Conservation (phyloP, 371 early-diverging fungal genomes). For the Choanephora cucurbitarum region DNA sequence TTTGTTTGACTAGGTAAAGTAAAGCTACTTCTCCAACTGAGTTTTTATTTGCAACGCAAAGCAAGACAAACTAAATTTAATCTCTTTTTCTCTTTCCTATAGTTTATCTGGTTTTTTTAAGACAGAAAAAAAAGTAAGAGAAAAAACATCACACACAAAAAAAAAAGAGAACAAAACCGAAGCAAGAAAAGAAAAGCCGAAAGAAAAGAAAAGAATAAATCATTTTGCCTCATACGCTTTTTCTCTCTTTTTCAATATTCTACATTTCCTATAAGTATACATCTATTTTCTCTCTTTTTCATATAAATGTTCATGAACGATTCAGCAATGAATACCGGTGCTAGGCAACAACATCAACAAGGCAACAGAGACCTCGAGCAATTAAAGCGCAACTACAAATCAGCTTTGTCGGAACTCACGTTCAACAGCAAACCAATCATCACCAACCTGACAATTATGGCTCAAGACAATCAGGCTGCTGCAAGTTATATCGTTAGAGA, state of each 20-base stretch:
- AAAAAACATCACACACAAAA: not conserved
- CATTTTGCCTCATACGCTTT: conserved; percentile 5
- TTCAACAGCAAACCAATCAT: conserved; percentile 93
- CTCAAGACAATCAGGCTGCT: conserved; percentile 69
- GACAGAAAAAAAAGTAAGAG: not conserved
- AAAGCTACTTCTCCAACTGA: too few relatives aligned
- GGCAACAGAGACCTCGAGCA: conserved; percentile 32
- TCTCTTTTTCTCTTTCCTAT: not conserved
- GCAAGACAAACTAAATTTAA: not conserved
- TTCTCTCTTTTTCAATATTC: not conserved
- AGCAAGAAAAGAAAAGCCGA: not conserved
- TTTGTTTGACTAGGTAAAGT: not conserved
- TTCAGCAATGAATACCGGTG: conserved; percentile 22
- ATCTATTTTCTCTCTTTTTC: conserved; percentile 1
- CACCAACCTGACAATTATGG: conserved; percentile 82
- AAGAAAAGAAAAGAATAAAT: conserved; percentile 5
- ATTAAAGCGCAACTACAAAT: conserved; percentile 36
- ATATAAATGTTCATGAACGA: conserved; percentile 29
- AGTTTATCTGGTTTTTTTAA: not conserved
- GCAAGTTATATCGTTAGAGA: conserved; percentile 77
- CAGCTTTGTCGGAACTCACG: conserved; percentile 68
- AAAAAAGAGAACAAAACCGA: not conserved
- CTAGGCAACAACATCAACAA: conserved; percentile 27
- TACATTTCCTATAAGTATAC: not conserved
- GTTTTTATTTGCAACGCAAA: too few relatives aligned